These are phyloP conservation scores for Ophioceras dolichostomum DNA, from an alignment of 2,329 filamentous ascomycete genomes.

Conservation along the genomic window DNA sequence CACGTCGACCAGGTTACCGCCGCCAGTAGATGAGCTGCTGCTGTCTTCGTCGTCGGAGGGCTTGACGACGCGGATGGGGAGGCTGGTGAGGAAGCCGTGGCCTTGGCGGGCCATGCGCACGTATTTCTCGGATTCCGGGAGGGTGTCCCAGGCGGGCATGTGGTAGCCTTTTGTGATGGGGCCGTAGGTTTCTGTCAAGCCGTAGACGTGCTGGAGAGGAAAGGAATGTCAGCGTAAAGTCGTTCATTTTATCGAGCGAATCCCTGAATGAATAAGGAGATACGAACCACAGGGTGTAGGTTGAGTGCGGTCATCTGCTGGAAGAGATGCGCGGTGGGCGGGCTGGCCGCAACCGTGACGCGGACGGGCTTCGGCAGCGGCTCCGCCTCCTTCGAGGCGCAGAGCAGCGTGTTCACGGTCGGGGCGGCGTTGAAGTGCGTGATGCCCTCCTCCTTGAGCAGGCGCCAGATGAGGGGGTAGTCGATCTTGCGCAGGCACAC, in stretches of 20 bases:
- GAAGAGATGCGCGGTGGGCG: conserved; percentile 81
- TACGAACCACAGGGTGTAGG: conserved; percentile 71
- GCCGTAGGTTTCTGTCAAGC: conserved; percentile 79
- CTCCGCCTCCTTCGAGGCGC: conserved; percentile 64
- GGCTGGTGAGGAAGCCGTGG: conserved; percentile 75
- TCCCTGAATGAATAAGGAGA: too few relatives aligned
- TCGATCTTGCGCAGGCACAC: conserved; percentile 92
- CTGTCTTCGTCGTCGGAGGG: conserved; percentile 40
- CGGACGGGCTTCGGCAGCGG: conserved; percentile 57
- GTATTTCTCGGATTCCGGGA: conserved; percentile 68
- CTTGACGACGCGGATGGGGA: conserved; percentile 75
- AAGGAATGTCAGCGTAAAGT: too few relatives aligned
- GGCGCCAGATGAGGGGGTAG: conserved; percentile 81
- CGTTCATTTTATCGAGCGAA: too few relatives aligned
- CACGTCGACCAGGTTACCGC: conserved; percentile 47
- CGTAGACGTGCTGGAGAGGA: conserved; percentile 98
- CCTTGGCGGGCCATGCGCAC: conserved; percentile 87
- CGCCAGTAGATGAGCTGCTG: too few relatives aligned
- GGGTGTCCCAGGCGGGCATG: conserved; percentile 69
- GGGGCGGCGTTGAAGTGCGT: conserved; percentile 95
- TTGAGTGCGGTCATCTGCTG: conserved; percentile 79
- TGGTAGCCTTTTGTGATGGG: conserved; percentile 91
- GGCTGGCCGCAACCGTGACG: conserved; percentile 87
- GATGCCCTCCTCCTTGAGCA: conserved; percentile 75
- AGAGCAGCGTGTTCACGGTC: conserved; percentile 90